Percentiles rank a stretch among this genome's conserved stretches.
Conservation (phyloP, 148 eudicot species). For the Silene uniflora region DNA sequence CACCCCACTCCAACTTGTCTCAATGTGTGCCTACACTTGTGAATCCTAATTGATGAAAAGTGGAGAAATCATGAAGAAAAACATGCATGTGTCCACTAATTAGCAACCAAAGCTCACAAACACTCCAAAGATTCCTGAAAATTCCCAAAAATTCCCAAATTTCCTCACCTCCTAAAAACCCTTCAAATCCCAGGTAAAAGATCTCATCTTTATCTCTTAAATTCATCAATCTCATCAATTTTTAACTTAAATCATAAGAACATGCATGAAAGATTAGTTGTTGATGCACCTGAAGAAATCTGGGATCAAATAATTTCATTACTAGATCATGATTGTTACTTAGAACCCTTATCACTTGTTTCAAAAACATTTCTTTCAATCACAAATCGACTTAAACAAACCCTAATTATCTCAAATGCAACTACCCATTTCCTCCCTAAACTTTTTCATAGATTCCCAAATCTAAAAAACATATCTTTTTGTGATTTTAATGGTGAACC, state of each 20-base stretch:
- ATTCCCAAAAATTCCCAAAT: not conserved
- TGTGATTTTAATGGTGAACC: constrained; percentile 23
- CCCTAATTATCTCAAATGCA: constrained; percentile 33
- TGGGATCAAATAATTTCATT: constrained; percentile 56
- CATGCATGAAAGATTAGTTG: constrained; percentile 31
- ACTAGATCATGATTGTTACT: constrained; percentile 35
- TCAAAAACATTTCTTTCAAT: constrained; percentile 54
- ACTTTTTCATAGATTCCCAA: constrained; percentile 40
- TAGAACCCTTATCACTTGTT: constrained; percentile 44
- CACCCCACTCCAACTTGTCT: no score
- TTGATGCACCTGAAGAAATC: constrained; percentile 57
- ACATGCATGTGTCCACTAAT: not conserved
- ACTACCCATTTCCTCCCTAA: constrained; percentile 35
- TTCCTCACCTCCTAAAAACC: constrained; percentile 2
- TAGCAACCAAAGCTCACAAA: not conserved
- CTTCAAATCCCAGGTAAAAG: constrained; percentile 14
- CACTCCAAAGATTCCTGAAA: not conserved
- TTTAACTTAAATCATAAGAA: not conserved
- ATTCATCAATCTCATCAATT: not conserved
- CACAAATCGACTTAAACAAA: constrained; percentile 44
- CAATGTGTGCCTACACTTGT: no score
- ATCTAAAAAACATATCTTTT: constrained; percentile 43
- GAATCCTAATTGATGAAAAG: not conserved
- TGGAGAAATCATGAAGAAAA: not conserved
- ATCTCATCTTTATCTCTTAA: not conserved